Evolutionary conservation across 805 yeast species (phyloP), one percentile per base, ranked within the genome.

Genomic region (Teunomyces panamensis): DNA sequence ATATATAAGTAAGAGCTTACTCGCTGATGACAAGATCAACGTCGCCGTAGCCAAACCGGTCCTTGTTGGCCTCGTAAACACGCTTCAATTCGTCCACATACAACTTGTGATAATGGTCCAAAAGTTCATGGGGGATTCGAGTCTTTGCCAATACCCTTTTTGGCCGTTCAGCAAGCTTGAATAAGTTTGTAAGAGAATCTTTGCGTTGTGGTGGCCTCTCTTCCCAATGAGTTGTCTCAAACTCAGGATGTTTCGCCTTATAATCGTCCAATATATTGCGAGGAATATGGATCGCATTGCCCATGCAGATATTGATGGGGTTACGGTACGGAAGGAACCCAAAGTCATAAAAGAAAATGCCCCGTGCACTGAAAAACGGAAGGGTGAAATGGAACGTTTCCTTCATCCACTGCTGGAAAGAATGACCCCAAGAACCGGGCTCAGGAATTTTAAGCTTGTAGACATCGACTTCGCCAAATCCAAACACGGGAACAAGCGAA

Each of bases 301-400:
- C 96, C 30, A 82, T 71, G 49, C 88, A 95, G 10, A 94, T 75
- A 52, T 87, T 77, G 47, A 94, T 84, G 2, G 88, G 88, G 45
- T 84, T 79, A 54, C 97, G 75, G 63, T 81, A 91, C 1, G 99
- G 98, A 48, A 94, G 66, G 28, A 94, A 68, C 0, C 99, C 99
- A 68, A 87, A 88, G 62, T 90, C 96, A 58, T 91, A 88, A 58
- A 92, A 89, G 68, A 92, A 91, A 0, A 94, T 74, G 0, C 98
- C 97, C 39, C 98, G 74, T 1, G 97, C 97, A 62, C 88, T 85
- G 68, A 94, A 87, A 43, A 94, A 79, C 0, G 99, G 99, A 4
- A 94, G 59, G 0, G 99, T 91, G 66, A 92, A 92, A 1, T 92
- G 94, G 45, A 83, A 76, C 32, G 69, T 74, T 27, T 71, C 71